Evolutionary conservation across 257 asterid species (phyloP).

Genomic region (Solanum gracilifrons): DNA sequence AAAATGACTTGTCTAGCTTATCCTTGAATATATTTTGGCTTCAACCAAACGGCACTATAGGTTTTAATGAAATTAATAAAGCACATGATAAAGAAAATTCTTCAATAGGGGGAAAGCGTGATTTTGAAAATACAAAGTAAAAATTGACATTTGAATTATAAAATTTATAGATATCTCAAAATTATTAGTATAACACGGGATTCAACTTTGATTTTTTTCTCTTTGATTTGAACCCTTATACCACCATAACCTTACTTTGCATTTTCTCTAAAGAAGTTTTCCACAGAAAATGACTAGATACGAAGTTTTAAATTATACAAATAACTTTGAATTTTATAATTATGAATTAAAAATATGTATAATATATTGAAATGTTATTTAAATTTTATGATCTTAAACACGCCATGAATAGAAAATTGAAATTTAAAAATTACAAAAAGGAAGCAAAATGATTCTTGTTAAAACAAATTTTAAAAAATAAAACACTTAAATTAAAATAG

Average conservation of each 20-base stretch:
- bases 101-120: background rate
- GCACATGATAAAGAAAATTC: background rate
- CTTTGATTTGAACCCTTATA: background rate
- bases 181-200: background rate
- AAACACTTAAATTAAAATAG: background rate
- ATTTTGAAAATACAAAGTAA: background rate
- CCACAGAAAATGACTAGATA: too few relatives aligned
- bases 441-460: background rate
- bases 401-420: accelerated
- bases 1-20: background rate
- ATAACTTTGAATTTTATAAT: accelerated
- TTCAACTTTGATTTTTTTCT: background rate
- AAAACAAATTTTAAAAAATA: too few relatives aligned
- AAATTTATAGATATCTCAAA: background rate
- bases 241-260: background rate
- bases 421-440: background rate
- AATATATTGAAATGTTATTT: background rate
- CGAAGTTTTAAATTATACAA: accelerated
- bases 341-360: background rate
- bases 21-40: background rate
- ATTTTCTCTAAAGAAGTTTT: background rate
- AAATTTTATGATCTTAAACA: background rate
- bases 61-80: background rate
- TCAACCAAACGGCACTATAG: background rate
- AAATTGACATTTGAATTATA: background rate